These are phyloP conservation scores for Seminavis robusta DNA, from an alignment of 108 stramenopile genomes.

Conservation along the genomic window DNA sequence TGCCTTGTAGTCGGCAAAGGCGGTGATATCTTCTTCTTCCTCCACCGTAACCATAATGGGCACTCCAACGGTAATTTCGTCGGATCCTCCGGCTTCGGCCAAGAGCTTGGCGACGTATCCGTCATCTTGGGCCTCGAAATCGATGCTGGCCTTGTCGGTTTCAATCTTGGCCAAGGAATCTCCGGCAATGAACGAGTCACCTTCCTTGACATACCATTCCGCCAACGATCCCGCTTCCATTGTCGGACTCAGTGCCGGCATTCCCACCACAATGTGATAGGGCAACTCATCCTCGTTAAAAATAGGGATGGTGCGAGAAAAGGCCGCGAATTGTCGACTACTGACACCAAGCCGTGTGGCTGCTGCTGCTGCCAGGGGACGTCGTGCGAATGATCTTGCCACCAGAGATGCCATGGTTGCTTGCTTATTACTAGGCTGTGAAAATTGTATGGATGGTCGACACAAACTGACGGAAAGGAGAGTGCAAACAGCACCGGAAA, in stretches of 20 bases:
- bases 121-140: slow-evolving; percentile 97
- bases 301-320: slow-evolving; percentile 9
- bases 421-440: neutral
- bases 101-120: slow-evolving; percentile 91
- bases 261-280: slow-evolving; percentile 84
- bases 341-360: no score
- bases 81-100: slow-evolving; percentile 61
- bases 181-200: slow-evolving; percentile 87
- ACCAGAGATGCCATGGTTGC: neutral
- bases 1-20: slow-evolving; percentile 73
- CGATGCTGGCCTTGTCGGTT: slow-evolving; percentile 98
- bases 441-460: neutral
- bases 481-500: no score
- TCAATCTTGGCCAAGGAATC: slow-evolving; percentile 93
- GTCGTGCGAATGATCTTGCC: neutral
- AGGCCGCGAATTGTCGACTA: no score
- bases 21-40: slow-evolving; percentile 67
- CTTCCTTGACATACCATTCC: slow-evolving; percentile 86
- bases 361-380: no score
- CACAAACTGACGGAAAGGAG: neutral
- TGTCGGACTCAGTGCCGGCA: slow-evolving; percentile 96
- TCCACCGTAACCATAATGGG: slow-evolving; percentile 95
- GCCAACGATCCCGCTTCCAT: slow-evolving; percentile 90
- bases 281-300: slow-evolving; percentile 44
- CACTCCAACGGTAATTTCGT: slow-evolving; percentile 79